Evolutionary conservation across 768 basidiomycete species (phyloP).

Genomic region (Lactifluus subvellereus): DNA sequence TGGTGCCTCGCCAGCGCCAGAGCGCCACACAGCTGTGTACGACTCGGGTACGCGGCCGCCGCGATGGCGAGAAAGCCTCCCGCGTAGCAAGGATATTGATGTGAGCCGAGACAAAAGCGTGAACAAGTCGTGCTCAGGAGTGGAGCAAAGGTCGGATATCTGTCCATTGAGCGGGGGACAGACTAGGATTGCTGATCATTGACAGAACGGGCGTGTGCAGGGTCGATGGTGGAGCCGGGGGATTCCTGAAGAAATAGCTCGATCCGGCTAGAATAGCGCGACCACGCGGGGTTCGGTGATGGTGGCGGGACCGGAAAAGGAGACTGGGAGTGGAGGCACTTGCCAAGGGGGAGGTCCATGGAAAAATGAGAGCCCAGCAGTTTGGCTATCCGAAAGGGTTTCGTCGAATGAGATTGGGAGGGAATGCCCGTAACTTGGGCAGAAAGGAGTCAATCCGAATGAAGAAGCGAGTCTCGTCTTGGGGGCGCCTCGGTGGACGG

Average conservation of each 20-base stretch:
- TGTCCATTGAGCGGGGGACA: neutral
- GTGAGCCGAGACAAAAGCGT: neutral
- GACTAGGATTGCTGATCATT: neutral
- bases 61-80: too few species aligned
- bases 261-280: conserved; percentile 9
- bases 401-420: conserved; percentile 2
- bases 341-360: neutral
- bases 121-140: neutral
- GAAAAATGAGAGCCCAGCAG: neutral
- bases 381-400: conserved; percentile 4
- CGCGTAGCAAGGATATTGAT: too few species aligned
- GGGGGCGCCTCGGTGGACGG: conserved; percentile 1
- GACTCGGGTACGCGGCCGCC: neutral
- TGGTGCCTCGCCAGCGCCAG: neutral
- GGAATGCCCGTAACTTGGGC: conserved; percentile 11
- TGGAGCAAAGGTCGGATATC: too few species aligned
- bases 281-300: conserved; percentile 9
- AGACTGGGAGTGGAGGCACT: neutral
- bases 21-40: conserved; percentile 9
- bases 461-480: conserved; percentile 8
- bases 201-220: too few species aligned
- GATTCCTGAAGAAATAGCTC: neutral
- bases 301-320: conserved; percentile 19
- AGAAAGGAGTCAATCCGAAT: conserved; percentile 26
- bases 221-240: neutral